Base-by-base conservation (phyloP, 768 basidiomycete species). In the Tylopilus sp. region DNA sequence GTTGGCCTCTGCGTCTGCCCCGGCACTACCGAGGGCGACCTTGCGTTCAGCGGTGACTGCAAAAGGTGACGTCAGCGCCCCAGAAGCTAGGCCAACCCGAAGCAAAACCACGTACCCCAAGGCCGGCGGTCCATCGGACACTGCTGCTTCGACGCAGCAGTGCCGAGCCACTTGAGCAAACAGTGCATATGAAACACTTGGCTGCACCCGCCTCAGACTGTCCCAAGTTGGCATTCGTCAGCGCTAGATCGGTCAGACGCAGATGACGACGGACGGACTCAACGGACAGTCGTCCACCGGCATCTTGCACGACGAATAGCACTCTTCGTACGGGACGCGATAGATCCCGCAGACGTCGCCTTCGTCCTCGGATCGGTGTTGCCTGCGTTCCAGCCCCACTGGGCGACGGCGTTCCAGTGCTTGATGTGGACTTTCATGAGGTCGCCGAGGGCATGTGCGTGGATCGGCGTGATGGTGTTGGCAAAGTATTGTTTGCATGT, bases 181-280 rank as follows among this genome's bases (percentile, higher is more conserved):
- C 96, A 98, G 69, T 99, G 96, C 92, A 98, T 94, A 68, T 99
- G 97, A 65, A 98, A 99, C 52, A 97, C 85, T 67, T 98, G 97
- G 7, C 85, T 92, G 66, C 96, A 99, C 72, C 96, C 87, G 30
- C 97, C 97, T 91, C 94, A 98, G 49, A 98, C 96, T 98, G 58
- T n/a, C n/a, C n/a, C n/a, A n/a, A n/a, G n/a, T n/a, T n/a, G n/a
- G n/a, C 17, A 4, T 10, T 2, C n/a, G 12, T 4, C 12, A 14
- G n/a, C n/a, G n/a, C n/a, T n/a, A n/a, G n/a, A n/a, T n/a, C n/a
- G n/a, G n/a, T n/a, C n/a, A n/a, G n/a, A n/a, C n/a, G n/a, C n/a
- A n/a, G n/a, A n/a, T n/a, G n/a, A n/a, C 34, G 13, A n/a, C n/a
- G n/a, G 19, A 78, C 85, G 64, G 62, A 93, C 92, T 92, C 22